Evolutionary conservation across 805 yeast genomes (phyloP), one percentile per base, ranked within the genome.

Genomic region (Pichia scutulata): DNA sequence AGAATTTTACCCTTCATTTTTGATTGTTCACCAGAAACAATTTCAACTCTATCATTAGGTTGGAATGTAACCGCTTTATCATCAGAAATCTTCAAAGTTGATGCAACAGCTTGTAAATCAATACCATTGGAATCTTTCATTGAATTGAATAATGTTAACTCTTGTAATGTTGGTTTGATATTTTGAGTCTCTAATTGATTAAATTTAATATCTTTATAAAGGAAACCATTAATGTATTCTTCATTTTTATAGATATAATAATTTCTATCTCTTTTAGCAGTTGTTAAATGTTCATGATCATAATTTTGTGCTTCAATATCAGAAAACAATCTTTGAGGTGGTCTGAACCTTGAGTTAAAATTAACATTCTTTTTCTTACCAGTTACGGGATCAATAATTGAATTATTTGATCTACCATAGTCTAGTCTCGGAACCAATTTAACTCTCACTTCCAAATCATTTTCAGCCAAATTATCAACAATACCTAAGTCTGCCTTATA

Each of bases 21-120:
- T 43, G 90, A 81, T 69, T 90, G 97, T 70, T 93, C 99, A 64
- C 99, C 99, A 56, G 82, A 81, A 47, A 86, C 76, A 45, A 93
- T 86, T 68, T 90, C 96, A 44, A 93, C 97, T 58, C 86, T 79
- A 66, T 93, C 99, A 57, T 96, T 97, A 7, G 95, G 88, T 66
- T 89, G 96, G 72, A 90, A 92, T 4, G 75, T 68, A 33, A 81
- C 74, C 26, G 76, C 70, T 22, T 78, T 73, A 37, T 76, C 76
- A 48, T 78, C 73, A 2, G 80, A 72, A 55, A 79, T 78, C 63
- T 87, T 87, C 58, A 93, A 74, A n/a, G 88, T 80, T 55, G 89
- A 88, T 1, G 97, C 93, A 57, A 93, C 81, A 0, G 90, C 80
- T 4, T 89, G 81, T 51, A 93, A 73, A 64, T 93, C 97, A 58